Evolutionary conservation across 495 filamentous ascomycete species (phyloP).

Genomic region (Penicillium samsonianum): DNA sequence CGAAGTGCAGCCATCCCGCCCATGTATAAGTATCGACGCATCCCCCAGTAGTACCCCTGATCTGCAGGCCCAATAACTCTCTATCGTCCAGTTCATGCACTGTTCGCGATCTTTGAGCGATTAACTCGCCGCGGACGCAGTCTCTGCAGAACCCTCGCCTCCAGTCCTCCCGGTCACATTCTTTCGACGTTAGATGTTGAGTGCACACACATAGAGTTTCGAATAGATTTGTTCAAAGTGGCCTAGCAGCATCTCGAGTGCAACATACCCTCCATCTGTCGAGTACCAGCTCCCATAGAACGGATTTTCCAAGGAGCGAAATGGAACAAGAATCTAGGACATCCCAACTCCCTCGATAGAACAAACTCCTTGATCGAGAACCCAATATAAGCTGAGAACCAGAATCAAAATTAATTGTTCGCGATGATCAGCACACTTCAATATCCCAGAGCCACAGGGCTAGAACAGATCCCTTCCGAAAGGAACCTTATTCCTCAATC

Average conservation of each 20-base stretch:
- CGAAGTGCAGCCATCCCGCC: constrained; percentile 12
- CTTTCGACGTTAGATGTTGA: constrained; percentile 4
- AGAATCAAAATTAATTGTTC: background rate
- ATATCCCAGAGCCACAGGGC: background rate
- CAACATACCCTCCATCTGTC: background rate
- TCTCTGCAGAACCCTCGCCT: constrained; percentile 12
- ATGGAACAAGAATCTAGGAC: background rate
- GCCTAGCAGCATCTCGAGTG: background rate
- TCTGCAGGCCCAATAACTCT: constrained; percentile 16
- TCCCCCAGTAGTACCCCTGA: constrained; percentile 23
- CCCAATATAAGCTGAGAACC: background rate
- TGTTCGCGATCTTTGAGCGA: background rate
- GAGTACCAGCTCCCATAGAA: background rate
- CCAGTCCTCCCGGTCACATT: constrained; percentile 22
- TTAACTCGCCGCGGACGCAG: constrained; percentile 7
- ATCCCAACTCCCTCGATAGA: background rate
- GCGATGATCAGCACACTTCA: background rate
- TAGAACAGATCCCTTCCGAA: constrained; percentile 4
- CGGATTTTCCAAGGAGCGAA: background rate
- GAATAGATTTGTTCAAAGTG: background rate
- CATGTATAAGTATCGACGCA: constrained; percentile 26
- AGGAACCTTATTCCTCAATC: background rate
- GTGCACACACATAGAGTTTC: background rate
- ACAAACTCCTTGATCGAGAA: background rate
- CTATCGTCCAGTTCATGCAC: constrained; percentile 11